These are phyloP conservation scores for Cordyceps cateniannulata DNA, from an alignment of 2,329 filamentous ascomycete species.

Conservation along the genomic window DNA sequence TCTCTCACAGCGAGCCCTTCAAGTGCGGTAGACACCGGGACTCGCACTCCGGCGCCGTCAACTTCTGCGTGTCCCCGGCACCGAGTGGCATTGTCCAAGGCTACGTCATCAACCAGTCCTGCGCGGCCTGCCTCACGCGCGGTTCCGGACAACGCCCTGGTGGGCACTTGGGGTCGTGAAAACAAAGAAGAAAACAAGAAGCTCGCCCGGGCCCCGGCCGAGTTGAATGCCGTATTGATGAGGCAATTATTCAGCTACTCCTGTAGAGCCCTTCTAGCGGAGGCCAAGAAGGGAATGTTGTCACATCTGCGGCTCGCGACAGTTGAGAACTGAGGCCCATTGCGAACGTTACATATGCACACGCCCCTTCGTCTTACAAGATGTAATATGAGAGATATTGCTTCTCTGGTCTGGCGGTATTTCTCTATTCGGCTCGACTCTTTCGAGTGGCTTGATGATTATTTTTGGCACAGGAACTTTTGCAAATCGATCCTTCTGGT, in stretches of 20 bases:
- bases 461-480: background rate
- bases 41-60: background rate
- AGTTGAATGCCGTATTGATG: background rate
- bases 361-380: background rate
- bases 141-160: too few species aligned
- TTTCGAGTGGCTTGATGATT: background rate
- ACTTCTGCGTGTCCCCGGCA: background rate
- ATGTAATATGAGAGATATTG: conserved; percentile 4
- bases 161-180: too few species aligned
- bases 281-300: too few species aligned
- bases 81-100: background rate
- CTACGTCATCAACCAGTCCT: background rate
- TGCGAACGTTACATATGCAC: background rate
- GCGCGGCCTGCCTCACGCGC: background rate
- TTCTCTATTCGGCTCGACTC: background rate
- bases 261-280: too few species aligned
- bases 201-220: too few species aligned
- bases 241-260: background rate
- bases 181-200: too few species aligned
- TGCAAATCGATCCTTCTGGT: background rate
- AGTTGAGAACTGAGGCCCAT: background rate
- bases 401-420: background rate
- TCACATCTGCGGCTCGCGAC: background rate
- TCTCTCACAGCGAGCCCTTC: background rate
- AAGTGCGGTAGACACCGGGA: background rate